Evolutionary conservation across 805 yeast genomes (phyloP).

Genomic region (Jamesozyma lodderae): DNA sequence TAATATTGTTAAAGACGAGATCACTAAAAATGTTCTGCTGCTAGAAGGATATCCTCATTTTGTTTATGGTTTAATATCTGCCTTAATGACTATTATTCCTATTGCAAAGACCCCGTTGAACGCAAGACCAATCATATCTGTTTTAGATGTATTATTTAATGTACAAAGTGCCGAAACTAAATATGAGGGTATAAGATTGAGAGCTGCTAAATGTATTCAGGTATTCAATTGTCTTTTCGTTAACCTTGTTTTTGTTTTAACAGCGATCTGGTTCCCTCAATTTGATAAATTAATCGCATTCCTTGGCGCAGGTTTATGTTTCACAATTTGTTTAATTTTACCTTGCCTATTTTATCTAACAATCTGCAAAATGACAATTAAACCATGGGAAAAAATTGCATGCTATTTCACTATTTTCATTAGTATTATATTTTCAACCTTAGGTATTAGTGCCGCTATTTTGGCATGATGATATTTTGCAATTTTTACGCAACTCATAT

Average conservation of each 20-base stretch:
- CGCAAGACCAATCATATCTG: slow-evolving; percentile 72
- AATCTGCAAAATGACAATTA: slow-evolving; percentile 40
- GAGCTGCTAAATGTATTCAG: slow-evolving; percentile 15
- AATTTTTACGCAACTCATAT: background rate
- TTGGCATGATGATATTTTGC: slow-evolving; percentile 9
- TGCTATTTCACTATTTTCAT: slow-evolving; percentile 38
- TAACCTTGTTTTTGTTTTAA: slow-evolving; percentile 46
- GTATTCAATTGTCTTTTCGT: slow-evolving; percentile 35
- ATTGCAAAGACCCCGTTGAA: slow-evolving; percentile 76
- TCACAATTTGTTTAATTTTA: slow-evolving; percentile 66
- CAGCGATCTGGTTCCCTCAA: slow-evolving; percentile 62
- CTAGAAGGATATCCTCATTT: slow-evolving; percentile 61
- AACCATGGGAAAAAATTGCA: slow-evolving; percentile 31
- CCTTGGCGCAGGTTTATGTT: slow-evolving; percentile 73
- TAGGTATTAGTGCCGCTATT: slow-evolving; percentile 54
- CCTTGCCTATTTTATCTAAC: slow-evolving; percentile 66
- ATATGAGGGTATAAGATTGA: slow-evolving; percentile 12
- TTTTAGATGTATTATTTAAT: slow-evolving; percentile 47
- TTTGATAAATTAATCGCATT: slow-evolving; percentile 78
- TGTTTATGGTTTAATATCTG: slow-evolving; percentile 50
- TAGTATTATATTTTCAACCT: slow-evolving; percentile 40
- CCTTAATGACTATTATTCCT: slow-evolving; percentile 72
- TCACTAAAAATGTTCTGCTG: slow-evolving; percentile 64
- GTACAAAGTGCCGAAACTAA: slow-evolving; percentile 20
- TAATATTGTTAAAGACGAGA: slow-evolving; percentile 51